A percentile compares a stretch with the other conserved stretches of the same genome.
These are phyloP conservation scores for Tricholomella constricta DNA, from an alignment of 768 basidiomycete species.

Conservation along the genomic window DNA sequence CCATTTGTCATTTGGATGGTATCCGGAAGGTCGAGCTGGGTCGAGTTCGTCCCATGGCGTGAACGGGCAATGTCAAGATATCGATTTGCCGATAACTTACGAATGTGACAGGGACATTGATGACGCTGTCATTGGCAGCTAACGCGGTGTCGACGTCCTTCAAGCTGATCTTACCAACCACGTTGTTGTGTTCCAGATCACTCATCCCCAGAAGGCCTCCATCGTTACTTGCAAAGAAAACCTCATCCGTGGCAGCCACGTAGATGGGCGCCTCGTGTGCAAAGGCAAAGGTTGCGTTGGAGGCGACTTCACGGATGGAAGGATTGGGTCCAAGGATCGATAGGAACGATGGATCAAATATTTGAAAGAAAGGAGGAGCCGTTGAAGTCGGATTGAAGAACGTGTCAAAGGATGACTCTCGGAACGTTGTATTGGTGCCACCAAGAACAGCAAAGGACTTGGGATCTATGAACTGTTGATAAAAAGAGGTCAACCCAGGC, in stretches of 20 bases:
- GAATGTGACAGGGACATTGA: constrained; percentile 52
- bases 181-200: constrained; percentile 63
- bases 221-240: constrained; percentile 73
- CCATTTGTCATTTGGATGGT: constrained; percentile 72
- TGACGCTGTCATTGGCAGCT: constrained; percentile 31
- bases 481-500: background rate
- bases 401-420: constrained; percentile 36
- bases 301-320: constrained; percentile 59
- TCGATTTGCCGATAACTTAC: constrained; percentile 26
- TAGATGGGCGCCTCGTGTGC: constrained; percentile 83
- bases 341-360: constrained; percentile 55
- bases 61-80: background rate
- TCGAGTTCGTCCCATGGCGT: constrained; percentile 3
- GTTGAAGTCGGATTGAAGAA: constrained; percentile 65
- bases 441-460: constrained; percentile 54
- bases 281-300: constrained; percentile 63
- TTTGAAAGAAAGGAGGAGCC: constrained; percentile 59
- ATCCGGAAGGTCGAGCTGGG: constrained; percentile 58
- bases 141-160: constrained; percentile 52
- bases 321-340: constrained; percentile 58
- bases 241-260: constrained; percentile 63
- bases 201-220: constrained; percentile 67
- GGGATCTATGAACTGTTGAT: constrained; percentile 51
- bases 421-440: constrained; percentile 38
- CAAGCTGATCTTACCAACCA: constrained; percentile 63